phyloP scores from a whole-genome alignment of 768 basidiomycete species.

The Gymnopilus junonius region DNA sequence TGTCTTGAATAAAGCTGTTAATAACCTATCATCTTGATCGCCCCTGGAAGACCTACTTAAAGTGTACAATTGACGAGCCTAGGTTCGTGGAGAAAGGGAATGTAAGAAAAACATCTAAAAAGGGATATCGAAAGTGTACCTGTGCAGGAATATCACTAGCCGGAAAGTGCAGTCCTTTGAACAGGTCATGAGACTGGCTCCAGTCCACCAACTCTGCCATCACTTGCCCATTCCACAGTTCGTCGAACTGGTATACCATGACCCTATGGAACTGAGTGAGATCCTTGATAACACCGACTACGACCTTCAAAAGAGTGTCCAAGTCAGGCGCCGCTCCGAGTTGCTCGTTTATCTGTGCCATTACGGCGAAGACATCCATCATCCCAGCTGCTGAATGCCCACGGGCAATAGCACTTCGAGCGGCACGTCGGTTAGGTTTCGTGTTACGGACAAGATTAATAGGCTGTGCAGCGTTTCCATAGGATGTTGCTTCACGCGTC shows the following conservation, averaged over 20 bases:
- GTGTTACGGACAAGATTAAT: background rate
- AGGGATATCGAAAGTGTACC: conserved; percentile 36
- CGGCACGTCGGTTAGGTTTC: conserved; percentile 16
- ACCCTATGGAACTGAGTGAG: conserved; percentile 83
- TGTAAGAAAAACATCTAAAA: background rate
- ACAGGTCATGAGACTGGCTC: conserved; percentile 74
- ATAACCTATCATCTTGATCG: background rate
- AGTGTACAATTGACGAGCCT: conserved; percentile 71
- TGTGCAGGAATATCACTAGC: conserved; percentile 72
- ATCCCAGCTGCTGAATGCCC: conserved; percentile 50
- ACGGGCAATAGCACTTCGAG: conserved; percentile 16
- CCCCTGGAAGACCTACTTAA: conserved; percentile 49
- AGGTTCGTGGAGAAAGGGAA: conserved; percentile 7
- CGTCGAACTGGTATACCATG: conserved; percentile 83
- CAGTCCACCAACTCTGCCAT: conserved; percentile 84
- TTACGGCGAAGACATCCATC: conserved; percentile 82
- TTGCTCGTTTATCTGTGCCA: conserved; percentile 83
- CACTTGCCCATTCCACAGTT: conserved; percentile 77
- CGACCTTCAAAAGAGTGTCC: conserved; percentile 71
- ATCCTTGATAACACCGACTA: conserved; percentile 74
- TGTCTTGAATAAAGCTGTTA: conserved; percentile 46
- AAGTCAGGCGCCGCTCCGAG: conserved; percentile 67
- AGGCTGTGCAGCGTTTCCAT: background rate
- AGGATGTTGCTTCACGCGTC: conserved; percentile 23
- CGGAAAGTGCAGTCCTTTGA: conserved; percentile 73